These are phyloP conservation scores for Fusarium mangiferae DNA, from an alignment of 2,329 filamentous ascomycete genomes.

Conservation along the genomic window DNA sequence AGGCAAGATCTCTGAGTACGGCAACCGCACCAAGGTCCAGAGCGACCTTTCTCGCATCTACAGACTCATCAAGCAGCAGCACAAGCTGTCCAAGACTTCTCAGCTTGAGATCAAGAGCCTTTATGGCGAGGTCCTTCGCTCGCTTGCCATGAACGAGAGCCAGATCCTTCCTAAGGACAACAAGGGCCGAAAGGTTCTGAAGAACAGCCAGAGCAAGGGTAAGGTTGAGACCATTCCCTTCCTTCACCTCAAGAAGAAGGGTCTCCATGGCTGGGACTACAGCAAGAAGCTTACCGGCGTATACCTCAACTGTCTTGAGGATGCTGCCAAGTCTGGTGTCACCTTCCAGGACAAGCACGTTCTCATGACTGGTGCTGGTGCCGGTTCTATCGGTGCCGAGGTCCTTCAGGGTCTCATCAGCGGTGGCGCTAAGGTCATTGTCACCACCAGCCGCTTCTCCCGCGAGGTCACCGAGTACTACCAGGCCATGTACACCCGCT, in stretches of 20 bases:
- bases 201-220: slow-evolving; percentile 74
- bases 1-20: slow-evolving; percentile 98
- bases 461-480: slow-evolving; percentile 99
- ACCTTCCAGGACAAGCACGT: slow-evolving; percentile 95
- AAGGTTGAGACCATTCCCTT: slow-evolving; percentile 98
- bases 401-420: slow-evolving; percentile 96
- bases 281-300: slow-evolving; percentile 97
- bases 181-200: slow-evolving; percentile 68
- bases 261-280: slow-evolving; percentile 96
- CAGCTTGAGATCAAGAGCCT: slow-evolving; percentile 96
- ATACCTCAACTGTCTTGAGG: slow-evolving; percentile 91
- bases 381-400: slow-evolving; percentile 96
- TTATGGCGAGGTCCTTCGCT: slow-evolving; percentile 93
- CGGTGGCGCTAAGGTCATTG: slow-evolving; percentile 94
- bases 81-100: slow-evolving; percentile 95
- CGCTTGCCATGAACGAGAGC: slow-evolving; percentile 96
- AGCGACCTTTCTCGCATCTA: slow-evolving; percentile 95
- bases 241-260: slow-evolving; percentile 94
- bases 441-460: slow-evolving; percentile 96
- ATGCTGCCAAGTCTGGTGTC: slow-evolving; percentile 86
- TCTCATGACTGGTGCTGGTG: slow-evolving; percentile 97
- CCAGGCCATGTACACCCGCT: slow-evolving; percentile 97
- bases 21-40: slow-evolving; percentile 97
- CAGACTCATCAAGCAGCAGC: slow-evolving; percentile 98
- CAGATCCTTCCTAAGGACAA: slow-evolving; percentile 94